These are phyloP conservation scores for Porogramme epimiltina DNA, from an alignment of 1,284 basidiomycete genomes.

Conservation along the genomic window DNA sequence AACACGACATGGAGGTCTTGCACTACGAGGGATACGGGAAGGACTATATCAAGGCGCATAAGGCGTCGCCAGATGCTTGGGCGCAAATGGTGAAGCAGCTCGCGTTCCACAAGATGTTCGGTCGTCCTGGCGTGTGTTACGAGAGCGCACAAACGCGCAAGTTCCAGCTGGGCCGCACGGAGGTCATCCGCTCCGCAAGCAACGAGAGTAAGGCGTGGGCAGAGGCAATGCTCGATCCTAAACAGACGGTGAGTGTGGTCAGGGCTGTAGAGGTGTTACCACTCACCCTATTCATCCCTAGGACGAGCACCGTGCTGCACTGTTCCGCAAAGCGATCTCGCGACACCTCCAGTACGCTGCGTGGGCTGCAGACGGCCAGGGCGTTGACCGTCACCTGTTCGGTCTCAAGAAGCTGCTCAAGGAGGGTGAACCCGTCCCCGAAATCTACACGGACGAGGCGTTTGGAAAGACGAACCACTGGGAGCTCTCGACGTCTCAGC, in stretches of 20 bases:
- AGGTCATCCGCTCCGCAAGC: conserved; percentile 89
- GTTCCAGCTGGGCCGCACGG: conserved; percentile 90
- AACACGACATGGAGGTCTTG: conserved; percentile 84
- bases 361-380: conserved; percentile 93
- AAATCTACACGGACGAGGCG: conserved; percentile 79
- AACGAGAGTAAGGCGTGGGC: conserved; percentile 86
- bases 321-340: conserved; percentile 80
- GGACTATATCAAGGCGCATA: conserved; percentile 85
- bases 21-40: conserved; percentile 96
- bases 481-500: conserved; percentile 91
- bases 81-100: conserved; percentile 95
- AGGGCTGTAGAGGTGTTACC: no score
- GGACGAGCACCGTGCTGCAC: conserved; percentile 64
- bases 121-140: conserved; percentile 84
- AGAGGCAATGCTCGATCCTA: conserved; percentile 81
- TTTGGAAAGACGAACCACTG: conserved; percentile 80
- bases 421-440: conserved; percentile 77
- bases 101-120: conserved; percentile 88
- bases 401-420: conserved; percentile 86
- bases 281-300: no score
- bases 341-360: conserved; percentile 88
- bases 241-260: conserved; percentile 52
- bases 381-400: conserved; percentile 95
- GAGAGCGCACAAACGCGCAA: conserved; percentile 95
- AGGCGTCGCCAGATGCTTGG: conserved; percentile 93